Conservation (phyloP, 192 early-diverging fungal genomes). For the Kickxella alabastrina region DNA sequence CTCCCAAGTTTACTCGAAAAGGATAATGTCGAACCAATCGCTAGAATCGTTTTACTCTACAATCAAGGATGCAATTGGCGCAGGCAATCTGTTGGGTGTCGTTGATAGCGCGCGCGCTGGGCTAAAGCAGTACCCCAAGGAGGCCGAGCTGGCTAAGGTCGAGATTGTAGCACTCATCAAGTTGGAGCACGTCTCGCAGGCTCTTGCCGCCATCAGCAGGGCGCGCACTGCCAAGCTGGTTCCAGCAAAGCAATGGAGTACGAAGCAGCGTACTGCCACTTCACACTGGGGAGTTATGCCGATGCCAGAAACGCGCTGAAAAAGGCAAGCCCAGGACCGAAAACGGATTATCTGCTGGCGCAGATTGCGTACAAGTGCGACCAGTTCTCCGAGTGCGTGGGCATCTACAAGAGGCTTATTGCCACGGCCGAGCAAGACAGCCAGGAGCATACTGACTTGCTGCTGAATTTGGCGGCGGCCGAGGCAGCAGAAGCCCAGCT, state of each 20-base stretch:
- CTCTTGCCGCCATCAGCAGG: slow-evolving; percentile 21
- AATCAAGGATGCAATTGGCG: slow-evolving; percentile 23
- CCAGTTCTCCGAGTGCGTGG: slow-evolving; percentile 29
- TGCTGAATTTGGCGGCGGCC: slow-evolving; percentile 37
- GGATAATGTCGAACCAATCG: slow-evolving; percentile 17
- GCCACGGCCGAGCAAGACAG: slow-evolving; percentile 5
- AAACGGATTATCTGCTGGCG: slow-evolving; percentile 19
- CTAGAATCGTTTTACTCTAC: slow-evolving; percentile 28
- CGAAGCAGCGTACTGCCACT: slow-evolving; percentile 45
- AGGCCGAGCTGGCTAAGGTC: slow-evolving; percentile 40
- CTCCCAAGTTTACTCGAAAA: no score
- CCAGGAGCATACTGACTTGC: slow-evolving; percentile 25
- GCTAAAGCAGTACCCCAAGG: slow-evolving; percentile 18
- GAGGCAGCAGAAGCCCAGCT: slow-evolving; percentile 34
- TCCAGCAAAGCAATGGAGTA: slow-evolving; percentile 13
- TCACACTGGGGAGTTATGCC: slow-evolving; percentile 26
- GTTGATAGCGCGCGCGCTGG: slow-evolving; percentile 21
- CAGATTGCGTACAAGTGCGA: slow-evolving; percentile 48
- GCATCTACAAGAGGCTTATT: slow-evolving; percentile 27
- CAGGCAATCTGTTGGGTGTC: slow-evolving; percentile 14
- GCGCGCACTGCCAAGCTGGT: slow-evolving; percentile 20
- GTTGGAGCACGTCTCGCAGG: slow-evolving; percentile 23
- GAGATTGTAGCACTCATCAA: slow-evolving; percentile 42
- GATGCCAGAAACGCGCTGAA: slow-evolving; percentile 15
- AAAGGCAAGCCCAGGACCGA: slow-evolving; percentile 7